Evolutionary conservation across 129 eudicot species (phyloP).

Genomic region (Artemisia argyi): DNA sequence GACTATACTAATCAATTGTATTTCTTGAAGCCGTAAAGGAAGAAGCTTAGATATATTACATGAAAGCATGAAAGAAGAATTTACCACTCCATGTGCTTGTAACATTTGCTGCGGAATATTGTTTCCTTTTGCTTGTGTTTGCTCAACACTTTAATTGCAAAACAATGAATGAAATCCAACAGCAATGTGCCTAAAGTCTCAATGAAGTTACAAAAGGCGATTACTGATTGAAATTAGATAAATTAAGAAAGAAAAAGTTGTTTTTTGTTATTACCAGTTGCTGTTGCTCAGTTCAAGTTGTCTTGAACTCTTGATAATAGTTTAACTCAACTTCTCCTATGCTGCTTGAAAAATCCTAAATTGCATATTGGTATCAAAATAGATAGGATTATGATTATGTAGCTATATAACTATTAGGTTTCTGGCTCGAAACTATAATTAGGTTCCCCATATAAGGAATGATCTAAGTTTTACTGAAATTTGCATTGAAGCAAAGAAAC

Average conservation of each 20-base stretch:
- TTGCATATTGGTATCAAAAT: not conserved
- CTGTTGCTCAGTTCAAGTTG: slow-evolving; percentile 53
- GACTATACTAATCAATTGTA: not conserved
- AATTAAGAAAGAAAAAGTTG: not conserved
- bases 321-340: slow-evolving; percentile 35
- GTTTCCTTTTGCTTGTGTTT: slow-evolving; percentile 19
- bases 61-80: not conserved
- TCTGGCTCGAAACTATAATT: no score
- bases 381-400: not conserved
- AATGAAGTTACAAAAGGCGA: slow-evolving; percentile 5
- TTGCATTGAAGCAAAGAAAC: not conserved
- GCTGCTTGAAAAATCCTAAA: slow-evolving; percentile 50
- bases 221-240: slow-evolving; percentile 1
- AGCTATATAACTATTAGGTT: not conserved
- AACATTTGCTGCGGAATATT: slow-evolving; percentile 39
- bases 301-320: slow-evolving; percentile 48
- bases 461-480: no score
- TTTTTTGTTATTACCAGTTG: slow-evolving; percentile 47
- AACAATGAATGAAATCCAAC: slow-evolving; percentile 47
- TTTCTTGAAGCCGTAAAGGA: slow-evolving; percentile 8
- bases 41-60: slow-evolving; percentile 1
- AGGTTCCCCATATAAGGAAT: no score
- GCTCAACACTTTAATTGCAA: slow-evolving; percentile 35
- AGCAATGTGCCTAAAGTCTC: slow-evolving; percentile 57
- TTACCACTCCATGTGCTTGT: slow-evolving; percentile 53